These are phyloP conservation scores for Magnaporthales sp. DNA, from an alignment of 2,329 filamentous ascomycete species.

Conservation along the genomic window DNA sequence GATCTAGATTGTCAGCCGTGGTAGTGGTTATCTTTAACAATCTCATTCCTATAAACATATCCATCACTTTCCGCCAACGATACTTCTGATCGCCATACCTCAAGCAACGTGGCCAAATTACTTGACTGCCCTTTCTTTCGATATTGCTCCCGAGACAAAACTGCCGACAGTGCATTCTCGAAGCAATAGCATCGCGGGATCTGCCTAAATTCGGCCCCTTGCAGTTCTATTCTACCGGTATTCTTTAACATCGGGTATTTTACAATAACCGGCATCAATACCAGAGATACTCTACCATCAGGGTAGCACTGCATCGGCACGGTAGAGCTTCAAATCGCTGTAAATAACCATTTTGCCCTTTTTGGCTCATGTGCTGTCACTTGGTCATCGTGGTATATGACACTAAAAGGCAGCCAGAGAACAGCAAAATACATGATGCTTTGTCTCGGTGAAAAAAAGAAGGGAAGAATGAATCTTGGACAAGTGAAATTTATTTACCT, in stretches of 20 bases:
- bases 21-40: background rate
- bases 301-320: background rate
- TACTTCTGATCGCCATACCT: background rate
- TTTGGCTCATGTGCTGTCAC: too few relatives aligned
- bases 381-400: too few relatives aligned
- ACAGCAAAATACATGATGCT: too few relatives aligned
- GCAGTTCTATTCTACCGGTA: background rate
- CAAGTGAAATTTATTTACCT: too few relatives aligned
- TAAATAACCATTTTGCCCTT: too few relatives aligned
- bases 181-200: background rate
- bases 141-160: background rate
- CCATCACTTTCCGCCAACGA: background rate
- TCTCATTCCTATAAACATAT: background rate
- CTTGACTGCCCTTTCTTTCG: background rate
- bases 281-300: background rate
- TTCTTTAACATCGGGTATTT: background rate
- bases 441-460: too few relatives aligned
- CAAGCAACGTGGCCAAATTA: background rate
- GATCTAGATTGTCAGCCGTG: background rate
- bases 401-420: too few relatives aligned
- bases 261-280: background rate
- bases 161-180: background rate
- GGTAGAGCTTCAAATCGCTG: background rate
- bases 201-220: background rate
- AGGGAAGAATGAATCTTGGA: too few relatives aligned